Percentiles rank a stretch among this genome's conserved stretches.
These are phyloP conservation scores for Mycocentrospora acerina DNA, from an alignment of 2,329 filamentous ascomycete species.

Conservation along the genomic window DNA sequence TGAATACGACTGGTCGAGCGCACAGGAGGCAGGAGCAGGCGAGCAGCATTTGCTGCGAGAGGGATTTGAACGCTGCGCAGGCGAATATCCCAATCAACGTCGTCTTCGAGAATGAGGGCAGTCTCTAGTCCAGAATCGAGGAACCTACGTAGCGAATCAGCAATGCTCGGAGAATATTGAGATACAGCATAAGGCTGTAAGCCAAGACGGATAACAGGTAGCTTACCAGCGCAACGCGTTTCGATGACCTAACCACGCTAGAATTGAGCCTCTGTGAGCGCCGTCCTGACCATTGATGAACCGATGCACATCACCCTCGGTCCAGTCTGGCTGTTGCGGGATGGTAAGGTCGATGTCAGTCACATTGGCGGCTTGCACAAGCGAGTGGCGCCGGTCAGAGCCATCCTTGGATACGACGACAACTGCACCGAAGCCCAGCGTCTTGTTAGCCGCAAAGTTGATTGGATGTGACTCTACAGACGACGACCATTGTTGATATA, in stretches of 20 bases:
- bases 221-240: constrained; percentile 45
- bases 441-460: constrained; percentile 36
- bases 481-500: constrained; percentile 32
- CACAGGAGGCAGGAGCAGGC: constrained; percentile 39
- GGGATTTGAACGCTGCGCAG: constrained; percentile 47
- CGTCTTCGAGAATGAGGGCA: constrained; percentile 48
- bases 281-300: constrained; percentile 39
- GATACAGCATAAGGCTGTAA: constrained; percentile 3
- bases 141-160: constrained; percentile 38
- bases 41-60: constrained; percentile 43
- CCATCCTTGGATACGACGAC: constrained; percentile 44
- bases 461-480: constrained; percentile 23
- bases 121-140: constrained; percentile 46
- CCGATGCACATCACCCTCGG: constrained; percentile 42
- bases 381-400: constrained; percentile 43
- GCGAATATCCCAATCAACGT: constrained; percentile 50
- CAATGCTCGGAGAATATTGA: background rate
- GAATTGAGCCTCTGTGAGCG: constrained; percentile 43
- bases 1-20: constrained; percentile 18
- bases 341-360: constrained; percentile 47
- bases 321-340: constrained; percentile 46
- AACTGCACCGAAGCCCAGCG: constrained; percentile 45
- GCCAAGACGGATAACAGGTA: constrained; percentile 9
- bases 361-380: constrained; percentile 46
- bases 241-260: constrained; percentile 49